phyloP scores from a whole-genome alignment of 192 early-diverging fungal genomes.

The Umbelopsis isabellina region DNA sequence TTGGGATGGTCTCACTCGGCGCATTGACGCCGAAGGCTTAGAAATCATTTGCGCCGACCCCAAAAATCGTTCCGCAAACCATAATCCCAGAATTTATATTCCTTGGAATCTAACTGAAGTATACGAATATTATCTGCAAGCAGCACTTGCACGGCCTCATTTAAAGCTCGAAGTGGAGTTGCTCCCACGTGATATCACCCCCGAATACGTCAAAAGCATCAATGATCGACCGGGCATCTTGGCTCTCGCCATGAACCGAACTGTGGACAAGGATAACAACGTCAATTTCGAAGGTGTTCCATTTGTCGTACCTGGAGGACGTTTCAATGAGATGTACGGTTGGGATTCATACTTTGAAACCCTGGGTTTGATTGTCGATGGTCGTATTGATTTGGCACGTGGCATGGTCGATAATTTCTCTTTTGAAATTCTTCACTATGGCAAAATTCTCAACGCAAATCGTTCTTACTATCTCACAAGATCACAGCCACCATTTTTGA shows the following conservation, averaged over 20 bases:
- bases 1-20: slow-evolving; percentile 91
- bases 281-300: slow-evolving; percentile 71
- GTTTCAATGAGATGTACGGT: slow-evolving; percentile 99
- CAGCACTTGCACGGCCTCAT: slow-evolving; percentile 66
- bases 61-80: slow-evolving; percentile 83
- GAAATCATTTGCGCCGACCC: slow-evolving; percentile 90
- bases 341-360: slow-evolving; percentile 98
- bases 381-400: slow-evolving; percentile 82
- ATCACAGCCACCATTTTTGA: slow-evolving; percentile 96
- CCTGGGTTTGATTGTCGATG: slow-evolving; percentile 85
- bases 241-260: slow-evolving; percentile 69
- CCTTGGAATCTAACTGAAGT: slow-evolving; percentile 79
- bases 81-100: slow-evolving; percentile 88
- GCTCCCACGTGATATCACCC: slow-evolving; percentile 84
- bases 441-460: slow-evolving; percentile 98
- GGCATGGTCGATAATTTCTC: slow-evolving; percentile 98
- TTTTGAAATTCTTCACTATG: slow-evolving; percentile 97
- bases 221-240: slow-evolving; percentile 89
- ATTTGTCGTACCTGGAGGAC: slow-evolving; percentile 95
- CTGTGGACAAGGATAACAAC: slow-evolving; percentile 52
- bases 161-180: slow-evolving; percentile 77
- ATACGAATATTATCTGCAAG: slow-evolving; percentile 76
- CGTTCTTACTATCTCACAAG: slow-evolving; percentile 94
- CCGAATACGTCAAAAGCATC: slow-evolving; percentile 89
- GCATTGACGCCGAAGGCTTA: slow-evolving; percentile 81